Evolutionary conservation across 225 moss, liverwort and hornwort species (phyloP), one percentile per base, ranked within the genome.

Genomic region (Pseudoscleropodium purum): DNA sequence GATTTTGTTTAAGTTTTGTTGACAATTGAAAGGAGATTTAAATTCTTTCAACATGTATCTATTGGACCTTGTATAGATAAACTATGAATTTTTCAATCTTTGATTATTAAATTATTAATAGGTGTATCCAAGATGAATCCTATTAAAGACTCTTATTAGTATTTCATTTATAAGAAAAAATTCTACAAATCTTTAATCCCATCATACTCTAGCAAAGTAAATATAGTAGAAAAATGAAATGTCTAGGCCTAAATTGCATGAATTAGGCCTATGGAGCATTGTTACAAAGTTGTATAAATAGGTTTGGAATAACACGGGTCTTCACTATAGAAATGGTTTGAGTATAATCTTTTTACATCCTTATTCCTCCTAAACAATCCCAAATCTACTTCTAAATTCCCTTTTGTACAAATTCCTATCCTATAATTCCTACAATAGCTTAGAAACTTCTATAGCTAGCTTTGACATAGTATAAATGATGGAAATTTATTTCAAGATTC

Each of bases 251-350:
- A 12, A 11, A 68, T 67, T 1, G 4, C 67, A 67, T 67, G 20
- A 67, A 67, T 1, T 11, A 2, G n/a, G 3, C 7, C 21, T 23
- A 23, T 37, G 2, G 5, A 21, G 4, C 3, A 6, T n/a, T 68
- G 21, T 68, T 37, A n/a, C 7, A n/a, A 68, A 11, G 4, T 23
- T 68, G 13, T 68, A 4, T 12, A 21, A 21, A 68, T n/a, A 68
- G 7, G 1, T n/a, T 0, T 4, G 1, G 1, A 68, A 37, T 68
- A 37, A 6, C 37, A n/a, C 0, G 1, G 7, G n/a, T 4, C 23
- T 68, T n/a, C 7, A 4, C 4, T n/a, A 21, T 23, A 4, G 1
- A 68, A 68, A n/a, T n/a, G 23, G 13, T 68, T 68, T 68, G 13
- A 7, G 1, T 6, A 20, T 68, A 68, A 37, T 21, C 36, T 66